Percentiles rank a stretch among this genome's conserved stretches.
phyloP scores from a whole-genome alignment of 1,284 basidiomycete genomes.

The Erythrobasidium hasegawianum region DNA sequence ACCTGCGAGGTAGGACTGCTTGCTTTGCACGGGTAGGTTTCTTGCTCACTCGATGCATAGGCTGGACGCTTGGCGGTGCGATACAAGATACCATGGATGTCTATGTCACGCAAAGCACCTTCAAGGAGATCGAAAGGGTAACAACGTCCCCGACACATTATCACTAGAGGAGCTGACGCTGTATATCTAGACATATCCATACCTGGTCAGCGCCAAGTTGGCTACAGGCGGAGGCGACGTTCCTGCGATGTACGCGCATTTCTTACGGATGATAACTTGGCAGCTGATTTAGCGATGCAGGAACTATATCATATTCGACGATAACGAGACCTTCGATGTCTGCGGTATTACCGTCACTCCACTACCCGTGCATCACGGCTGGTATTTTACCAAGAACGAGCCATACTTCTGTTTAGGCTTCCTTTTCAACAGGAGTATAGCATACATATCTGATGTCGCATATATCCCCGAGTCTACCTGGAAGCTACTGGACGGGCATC shows the following conservation, averaged over 20 bases:
- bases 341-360: slow-evolving; percentile 62
- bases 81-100: slow-evolving; percentile 71
- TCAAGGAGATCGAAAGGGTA: slow-evolving; percentile 58
- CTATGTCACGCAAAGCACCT: slow-evolving; percentile 65
- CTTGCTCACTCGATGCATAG: slow-evolving; percentile 49
- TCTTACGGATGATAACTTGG: too few relatives aligned
- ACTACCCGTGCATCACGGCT: slow-evolving; percentile 57
- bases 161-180: neutral
- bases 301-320: slow-evolving; percentile 70
- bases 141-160: too few relatives aligned
- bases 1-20: slow-evolving; percentile 58
- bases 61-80: slow-evolving; percentile 64
- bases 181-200: slow-evolving; percentile 60
- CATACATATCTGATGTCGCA: slow-evolving; percentile 66
- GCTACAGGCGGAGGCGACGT: slow-evolving; percentile 75
- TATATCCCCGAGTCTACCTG: slow-evolving; percentile 66
- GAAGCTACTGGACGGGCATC: slow-evolving; percentile 44
- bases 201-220: slow-evolving; percentile 67
- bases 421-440: slow-evolving; percentile 60
- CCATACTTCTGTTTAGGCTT: slow-evolving; percentile 73
- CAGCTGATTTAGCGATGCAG: too few relatives aligned
- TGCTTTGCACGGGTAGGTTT: slow-evolving; percentile 49
- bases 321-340: slow-evolving; percentile 62
- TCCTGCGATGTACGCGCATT: slow-evolving; percentile 45
- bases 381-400: slow-evolving; percentile 49